These are phyloP conservation scores for Pleurostoma richardsiae DNA, from an alignment of 2,329 filamentous ascomycete genomes.

Conservation along the genomic window DNA sequence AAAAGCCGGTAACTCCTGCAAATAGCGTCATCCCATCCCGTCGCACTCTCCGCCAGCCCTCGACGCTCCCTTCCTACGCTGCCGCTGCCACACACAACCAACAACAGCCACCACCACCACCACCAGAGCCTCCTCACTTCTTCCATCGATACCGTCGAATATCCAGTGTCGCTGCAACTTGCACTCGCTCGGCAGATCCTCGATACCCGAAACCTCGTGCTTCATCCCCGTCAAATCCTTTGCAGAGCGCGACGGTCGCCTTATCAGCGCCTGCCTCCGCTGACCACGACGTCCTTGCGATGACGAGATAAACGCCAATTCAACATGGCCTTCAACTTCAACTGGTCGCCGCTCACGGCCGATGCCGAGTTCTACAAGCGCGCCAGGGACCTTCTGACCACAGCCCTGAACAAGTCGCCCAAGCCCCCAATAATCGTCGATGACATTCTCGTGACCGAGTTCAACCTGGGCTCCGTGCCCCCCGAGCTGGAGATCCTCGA, in stretches of 20 bases:
- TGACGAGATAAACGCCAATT: slow-evolving; percentile 30
- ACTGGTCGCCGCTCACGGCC: slow-evolving; percentile 98
- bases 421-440: slow-evolving; percentile 99
- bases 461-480: slow-evolving; percentile 92
- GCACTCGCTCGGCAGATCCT: neutral
- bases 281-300: slow-evolving; percentile 6
- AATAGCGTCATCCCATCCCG: neutral
- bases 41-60: neutral
- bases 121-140: neutral
- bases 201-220: neutral
- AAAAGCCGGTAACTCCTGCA: neutral
- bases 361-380: slow-evolving; percentile 87
- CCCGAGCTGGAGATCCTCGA: slow-evolving; percentile 95
- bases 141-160: neutral
- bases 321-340: slow-evolving; percentile 99
- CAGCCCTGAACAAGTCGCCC: slow-evolving; percentile 93
- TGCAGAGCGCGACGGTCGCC: neutral
- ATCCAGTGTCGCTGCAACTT: neutral
- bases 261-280: slow-evolving; percentile 1
- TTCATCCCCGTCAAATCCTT: neutral
- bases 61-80: neutral
- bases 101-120: neutral
- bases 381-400: slow-evolving; percentile 89
- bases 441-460: slow-evolving; percentile 96
- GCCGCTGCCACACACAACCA: neutral